Evolutionary conservation across 1,139 yeast genomes (phyloP).

Genomic region (Nakaseomyces sp.): DNA sequence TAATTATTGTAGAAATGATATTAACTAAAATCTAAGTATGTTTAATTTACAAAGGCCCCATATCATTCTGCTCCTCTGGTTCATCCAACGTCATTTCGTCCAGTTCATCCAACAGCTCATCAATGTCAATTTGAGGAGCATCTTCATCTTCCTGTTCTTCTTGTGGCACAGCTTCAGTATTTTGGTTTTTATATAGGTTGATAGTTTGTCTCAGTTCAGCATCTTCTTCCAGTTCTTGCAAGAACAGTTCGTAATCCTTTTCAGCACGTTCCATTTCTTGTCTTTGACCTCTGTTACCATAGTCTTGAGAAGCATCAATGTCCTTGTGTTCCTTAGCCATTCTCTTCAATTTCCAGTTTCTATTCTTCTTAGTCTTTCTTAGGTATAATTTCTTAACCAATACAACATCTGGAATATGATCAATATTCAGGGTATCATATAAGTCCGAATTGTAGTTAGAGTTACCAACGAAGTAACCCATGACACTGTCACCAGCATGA

Average conservation of each 20-base stretch:
- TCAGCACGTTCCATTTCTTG: conserved; percentile 90
- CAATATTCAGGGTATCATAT: conserved; percentile 58
- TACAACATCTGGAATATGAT: conserved; percentile 76
- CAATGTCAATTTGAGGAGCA: conserved; percentile 69
- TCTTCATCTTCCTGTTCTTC: conserved; percentile 57
- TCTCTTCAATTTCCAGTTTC: conserved; percentile 94
- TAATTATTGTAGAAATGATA: too few species aligned
- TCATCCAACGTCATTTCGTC: conserved; percentile 81
- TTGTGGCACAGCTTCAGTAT: conserved; percentile 29
- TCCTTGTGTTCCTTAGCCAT: conserved; percentile 95
- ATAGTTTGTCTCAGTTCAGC: conserved; percentile 86
- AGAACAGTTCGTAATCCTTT: conserved; percentile 88
- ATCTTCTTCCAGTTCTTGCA: conserved; percentile 97
- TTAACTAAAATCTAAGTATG: too few species aligned
- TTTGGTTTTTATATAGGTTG: conserved; percentile 71
- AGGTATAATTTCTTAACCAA: conserved; percentile 86
- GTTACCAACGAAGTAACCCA: conserved; percentile 80
- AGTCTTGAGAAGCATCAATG: conserved; percentile 65
- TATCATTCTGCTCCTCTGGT: conserved; percentile 11
- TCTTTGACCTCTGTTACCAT: conserved; percentile 60
- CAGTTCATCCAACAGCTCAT: conserved; percentile 80
- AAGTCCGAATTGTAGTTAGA: conserved; percentile 79
- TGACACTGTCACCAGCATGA: conserved; percentile 91
- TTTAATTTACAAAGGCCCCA: conserved; percentile 1
- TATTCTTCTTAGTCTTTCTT: conserved; percentile 65